These are phyloP conservation scores for Podila clonocystis DNA, from an alignment of 192 early-diverging fungal species.

Conservation along the genomic window DNA sequence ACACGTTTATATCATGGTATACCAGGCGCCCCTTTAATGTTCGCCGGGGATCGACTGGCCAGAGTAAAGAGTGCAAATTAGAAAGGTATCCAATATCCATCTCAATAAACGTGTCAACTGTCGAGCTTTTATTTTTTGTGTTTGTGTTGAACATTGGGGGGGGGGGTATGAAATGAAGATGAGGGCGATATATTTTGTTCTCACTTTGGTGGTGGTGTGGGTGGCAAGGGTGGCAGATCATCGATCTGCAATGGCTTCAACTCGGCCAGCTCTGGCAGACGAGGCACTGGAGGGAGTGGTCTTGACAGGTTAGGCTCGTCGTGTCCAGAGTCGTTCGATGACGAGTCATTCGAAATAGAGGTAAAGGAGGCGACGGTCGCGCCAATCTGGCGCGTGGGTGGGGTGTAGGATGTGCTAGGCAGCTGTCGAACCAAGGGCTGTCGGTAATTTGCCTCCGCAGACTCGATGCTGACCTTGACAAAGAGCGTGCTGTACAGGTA, in stretches of 20 bases:
- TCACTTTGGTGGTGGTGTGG: slow-evolving; percentile 33
- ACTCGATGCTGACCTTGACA: slow-evolving; percentile 40
- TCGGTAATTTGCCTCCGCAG: slow-evolving; percentile 4
- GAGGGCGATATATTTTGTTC: background rate
- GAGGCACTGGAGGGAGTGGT: background rate
- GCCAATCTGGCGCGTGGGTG: background rate
- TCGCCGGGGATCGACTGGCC: no score
- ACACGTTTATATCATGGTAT: no score
- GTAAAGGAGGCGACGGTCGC: background rate
- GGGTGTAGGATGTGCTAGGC: background rate
- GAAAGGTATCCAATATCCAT: no score
- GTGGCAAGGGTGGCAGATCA: slow-evolving; percentile 25
- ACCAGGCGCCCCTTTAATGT: no score
- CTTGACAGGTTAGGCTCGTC: slow-evolving; percentile 1
- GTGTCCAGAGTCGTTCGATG: background rate
- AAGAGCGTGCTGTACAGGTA: slow-evolving; percentile 75
- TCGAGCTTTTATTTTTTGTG: no score
- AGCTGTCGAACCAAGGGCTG: background rate
- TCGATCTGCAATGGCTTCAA: background rate
- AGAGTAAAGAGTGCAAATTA: no score
- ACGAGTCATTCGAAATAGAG: background rate
- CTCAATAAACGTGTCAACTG: no score
- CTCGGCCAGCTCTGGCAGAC: background rate
- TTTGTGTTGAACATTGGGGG: no score
- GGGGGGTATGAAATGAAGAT: no score